Evolutionary conservation across 768 basidiomycete species (phyloP).

Genomic region (Auriscalpium microsporum): DNA sequence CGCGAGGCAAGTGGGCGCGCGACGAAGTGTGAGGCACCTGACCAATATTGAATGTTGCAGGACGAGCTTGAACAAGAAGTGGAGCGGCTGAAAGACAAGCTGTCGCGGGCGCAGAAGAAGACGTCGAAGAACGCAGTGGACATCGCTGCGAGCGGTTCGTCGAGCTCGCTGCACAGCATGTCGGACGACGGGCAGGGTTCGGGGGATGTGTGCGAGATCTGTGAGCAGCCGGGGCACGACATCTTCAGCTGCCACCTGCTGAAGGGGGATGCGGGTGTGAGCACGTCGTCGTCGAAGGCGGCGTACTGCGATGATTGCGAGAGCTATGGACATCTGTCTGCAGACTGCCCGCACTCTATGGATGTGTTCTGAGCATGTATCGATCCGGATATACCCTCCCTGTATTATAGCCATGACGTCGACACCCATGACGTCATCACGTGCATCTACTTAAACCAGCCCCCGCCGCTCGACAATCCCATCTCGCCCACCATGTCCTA

Average conservation of each 20-base stretch:
- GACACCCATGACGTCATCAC: neutral
- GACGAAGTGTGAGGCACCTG: neutral
- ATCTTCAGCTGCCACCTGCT: constrained; percentile 77
- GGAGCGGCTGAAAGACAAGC: constrained; percentile 65
- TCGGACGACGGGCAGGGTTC: constrained; percentile 7
- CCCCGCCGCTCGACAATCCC: neutral
- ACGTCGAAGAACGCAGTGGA: constrained; percentile 37
- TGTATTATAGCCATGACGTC: neutral
- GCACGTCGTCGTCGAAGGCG: constrained; percentile 5
- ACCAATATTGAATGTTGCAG: constrained; percentile 24
- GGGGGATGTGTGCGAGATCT: constrained; percentile 70
- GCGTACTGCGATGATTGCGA: constrained; percentile 82
- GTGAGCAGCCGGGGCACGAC: constrained; percentile 78
- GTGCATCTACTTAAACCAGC: neutral
- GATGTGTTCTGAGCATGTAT: constrained; percentile 66
- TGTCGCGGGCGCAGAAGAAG: constrained; percentile 52
- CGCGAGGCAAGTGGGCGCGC: constrained; percentile 48
- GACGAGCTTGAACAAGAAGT: constrained; percentile 86
- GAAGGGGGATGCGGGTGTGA: constrained; percentile 39
- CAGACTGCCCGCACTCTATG: constrained; percentile 75
- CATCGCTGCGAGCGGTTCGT: constrained; percentile 12
- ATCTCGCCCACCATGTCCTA: constrained; percentile 49
- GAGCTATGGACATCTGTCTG: constrained; percentile 63
- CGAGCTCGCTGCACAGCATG: constrained; percentile 12
- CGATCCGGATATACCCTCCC: too few relatives aligned